Evolutionary conservation across 192 early-diverging fungal species (phyloP).

Genomic region (Coemansia sp.): DNA sequence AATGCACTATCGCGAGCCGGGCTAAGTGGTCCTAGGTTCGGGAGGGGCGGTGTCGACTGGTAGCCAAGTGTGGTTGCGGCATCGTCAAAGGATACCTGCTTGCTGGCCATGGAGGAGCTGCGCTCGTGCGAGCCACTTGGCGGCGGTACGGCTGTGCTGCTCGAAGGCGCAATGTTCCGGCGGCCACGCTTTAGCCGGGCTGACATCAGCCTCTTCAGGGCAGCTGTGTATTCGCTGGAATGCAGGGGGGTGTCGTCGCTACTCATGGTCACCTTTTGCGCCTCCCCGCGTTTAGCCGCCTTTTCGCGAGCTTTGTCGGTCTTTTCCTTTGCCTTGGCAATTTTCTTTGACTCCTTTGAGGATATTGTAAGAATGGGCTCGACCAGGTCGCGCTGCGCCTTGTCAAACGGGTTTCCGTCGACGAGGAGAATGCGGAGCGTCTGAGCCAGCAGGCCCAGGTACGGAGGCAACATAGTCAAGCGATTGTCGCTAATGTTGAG

Average conservation of each 20-base stretch:
- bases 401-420: slow-evolving; percentile 50
- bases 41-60: not conserved
- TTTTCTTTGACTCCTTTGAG: slow-evolving; percentile 15
- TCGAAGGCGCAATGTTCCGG: not conserved
- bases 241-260: slow-evolving; percentile 10
- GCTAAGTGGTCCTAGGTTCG: not conserved
- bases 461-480: slow-evolving; percentile 28
- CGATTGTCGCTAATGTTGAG: slow-evolving; percentile 52
- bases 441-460: slow-evolving; percentile 40
- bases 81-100: slow-evolving; percentile 10
- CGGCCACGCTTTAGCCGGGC: slow-evolving; percentile 24
- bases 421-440: slow-evolving; percentile 35
- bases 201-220: slow-evolving; percentile 30
- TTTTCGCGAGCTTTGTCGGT: slow-evolving; percentile 11
- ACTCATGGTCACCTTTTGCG: not conserved
- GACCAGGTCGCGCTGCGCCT: slow-evolving; percentile 21
- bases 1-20: slow-evolving; percentile 11
- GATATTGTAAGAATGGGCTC: slow-evolving; percentile 38
- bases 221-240: slow-evolving; percentile 25
- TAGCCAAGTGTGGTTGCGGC: not conserved
- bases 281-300: slow-evolving; percentile 11
- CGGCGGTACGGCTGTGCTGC: not conserved
- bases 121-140: not conserved
- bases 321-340: slow-evolving; percentile 26
- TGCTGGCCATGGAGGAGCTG: slow-evolving; percentile 2